Percentiles rank a stretch among this genome's conserved stretches.
Evolutionary conservation across 768 basidiomycete species (phyloP).

Genomic region (Termitomyces titanicus): DNA sequence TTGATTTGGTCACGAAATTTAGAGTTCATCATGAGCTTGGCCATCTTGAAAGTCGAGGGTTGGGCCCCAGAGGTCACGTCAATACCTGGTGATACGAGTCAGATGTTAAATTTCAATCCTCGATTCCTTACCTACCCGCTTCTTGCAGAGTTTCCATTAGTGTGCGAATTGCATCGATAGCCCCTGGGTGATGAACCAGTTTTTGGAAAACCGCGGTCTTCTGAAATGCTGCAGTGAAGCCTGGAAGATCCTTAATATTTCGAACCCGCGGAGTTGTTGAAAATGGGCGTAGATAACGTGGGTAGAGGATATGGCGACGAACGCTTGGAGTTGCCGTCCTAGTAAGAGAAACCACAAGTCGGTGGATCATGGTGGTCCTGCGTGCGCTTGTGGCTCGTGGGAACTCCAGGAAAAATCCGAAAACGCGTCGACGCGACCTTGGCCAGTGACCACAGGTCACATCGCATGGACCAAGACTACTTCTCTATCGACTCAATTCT

Average conservation of each 20-base stretch:
- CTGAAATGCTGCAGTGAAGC: constrained; percentile 39
- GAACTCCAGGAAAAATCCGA: constrained; percentile 8
- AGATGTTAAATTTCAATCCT: neutral
- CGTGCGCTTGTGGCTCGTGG: constrained; percentile 8
- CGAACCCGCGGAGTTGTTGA: constrained; percentile 17
- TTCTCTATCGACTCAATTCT: constrained; percentile 90
- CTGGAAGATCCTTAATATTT: constrained; percentile 27
- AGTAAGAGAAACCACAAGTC: constrained; percentile 11
- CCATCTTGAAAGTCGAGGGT: constrained; percentile 49
- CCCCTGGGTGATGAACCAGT: constrained; percentile 46
- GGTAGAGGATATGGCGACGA: constrained; percentile 5
- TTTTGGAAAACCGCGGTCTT: constrained; percentile 44
- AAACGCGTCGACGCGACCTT: constrained; percentile 19
- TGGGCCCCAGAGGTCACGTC: constrained; percentile 39
- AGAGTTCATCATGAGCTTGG: constrained; percentile 48
- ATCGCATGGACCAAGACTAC: constrained; percentile 83
- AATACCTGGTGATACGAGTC: constrained; percentile 36
- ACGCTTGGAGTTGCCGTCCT: constrained; percentile 9
- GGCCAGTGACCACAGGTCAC: neutral
- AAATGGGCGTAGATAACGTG: constrained; percentile 12
- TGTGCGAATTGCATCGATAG: constrained; percentile 42
- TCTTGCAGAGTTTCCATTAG: constrained; percentile 43
- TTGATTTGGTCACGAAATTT: constrained; percentile 49
- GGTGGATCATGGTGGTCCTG: constrained; percentile 14
- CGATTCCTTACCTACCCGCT: constrained; percentile 32